Evolutionary conservation across 2,329 filamentous ascomycete species (phyloP), one percentile per base, ranked within the genome.

Genomic region (Pyrenophora seminiperda): DNA sequence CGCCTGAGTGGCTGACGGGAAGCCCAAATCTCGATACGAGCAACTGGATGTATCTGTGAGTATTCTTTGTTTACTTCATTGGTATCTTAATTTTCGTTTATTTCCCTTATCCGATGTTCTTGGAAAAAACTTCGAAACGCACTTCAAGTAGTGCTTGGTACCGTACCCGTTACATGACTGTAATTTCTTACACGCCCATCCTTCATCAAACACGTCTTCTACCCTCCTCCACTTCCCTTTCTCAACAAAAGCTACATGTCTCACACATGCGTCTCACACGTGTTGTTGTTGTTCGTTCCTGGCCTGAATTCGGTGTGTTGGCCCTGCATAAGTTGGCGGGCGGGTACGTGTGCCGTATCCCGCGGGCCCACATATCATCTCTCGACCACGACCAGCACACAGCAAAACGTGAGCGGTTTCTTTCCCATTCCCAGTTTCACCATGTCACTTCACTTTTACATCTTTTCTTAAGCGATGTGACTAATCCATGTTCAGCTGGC

Each of bases 1-100:
- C 79, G 32, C 84, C 84, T 27, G 84, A 87, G 66, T 87, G 83
- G 84, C 67, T 87, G 58, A 82, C 77, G 2, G 83, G 81, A 0
- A 81, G 75, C 38, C 73, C 79, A 13, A 82, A 82, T 60, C 71
- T 87, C 47, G 80, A 83, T 53, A 83, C 80, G 0, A 77, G 76
- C 22, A 83, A 85, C 54, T 82, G 79, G 56, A 83, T 87, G 69
- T 86, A 84, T 62, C 66, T 83, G 66, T 76, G 61, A 75, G 74
- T 74, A 29, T 38, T 30, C 19, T 40, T 32, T 27, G 32, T 31
- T 24, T 19, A 17, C 27, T 18, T 45, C 36, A 22, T 41, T 37
- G 15, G 34, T 32, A 41, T 42, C 14, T 19, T 19, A 27, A 30
- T 30, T 48, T 7, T 17, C 10, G 46, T 24, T 17, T 6, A 27